Evolutionary conservation across 2,329 filamentous ascomycete species (phyloP).

Genomic region (Torrubiella hemipterigena): DNA sequence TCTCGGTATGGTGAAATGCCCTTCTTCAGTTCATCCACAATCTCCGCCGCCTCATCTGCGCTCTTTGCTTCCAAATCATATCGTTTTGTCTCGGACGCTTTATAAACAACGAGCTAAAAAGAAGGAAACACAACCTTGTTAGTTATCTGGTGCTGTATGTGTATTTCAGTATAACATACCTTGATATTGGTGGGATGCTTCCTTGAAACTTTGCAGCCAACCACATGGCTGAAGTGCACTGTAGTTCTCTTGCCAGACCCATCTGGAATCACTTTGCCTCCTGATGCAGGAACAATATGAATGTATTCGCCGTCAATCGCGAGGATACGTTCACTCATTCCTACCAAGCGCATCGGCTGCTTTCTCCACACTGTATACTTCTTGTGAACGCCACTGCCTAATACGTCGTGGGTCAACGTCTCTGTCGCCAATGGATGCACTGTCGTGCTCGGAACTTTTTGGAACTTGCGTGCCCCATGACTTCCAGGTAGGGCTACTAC

Average conservation of each 20-base stretch:
- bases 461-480: constrained; percentile 38
- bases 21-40: constrained; percentile 67
- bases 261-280: constrained; percentile 53
- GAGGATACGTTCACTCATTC: constrained; percentile 62
- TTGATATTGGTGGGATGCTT: constrained; percentile 75
- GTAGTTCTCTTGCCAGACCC: constrained; percentile 61
- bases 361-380: constrained; percentile 73
- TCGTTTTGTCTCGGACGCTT: constrained; percentile 62
- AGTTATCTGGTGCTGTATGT: constrained; percentile 1
- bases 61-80: constrained; percentile 78
- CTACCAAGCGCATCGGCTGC: constrained; percentile 70
- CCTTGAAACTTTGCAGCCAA: constrained; percentile 70
- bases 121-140: background rate
- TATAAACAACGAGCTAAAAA: constrained; percentile 58
- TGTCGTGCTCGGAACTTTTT: constrained; percentile 37
- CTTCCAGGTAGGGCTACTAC: constrained; percentile 40
- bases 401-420: constrained; percentile 45
- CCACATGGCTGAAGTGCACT: constrained; percentile 70
- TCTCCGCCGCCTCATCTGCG: constrained; percentile 61
- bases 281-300: constrained; percentile 65
- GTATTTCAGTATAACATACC: constrained; percentile 28
- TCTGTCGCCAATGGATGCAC: constrained; percentile 57
- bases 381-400: constrained; percentile 50
- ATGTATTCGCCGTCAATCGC: constrained; percentile 80
- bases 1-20: constrained; percentile 57